phyloP scores from a whole-genome alignment of 2,329 filamentous ascomycete genomes.

The Hymenoscyphus occultus region DNA sequence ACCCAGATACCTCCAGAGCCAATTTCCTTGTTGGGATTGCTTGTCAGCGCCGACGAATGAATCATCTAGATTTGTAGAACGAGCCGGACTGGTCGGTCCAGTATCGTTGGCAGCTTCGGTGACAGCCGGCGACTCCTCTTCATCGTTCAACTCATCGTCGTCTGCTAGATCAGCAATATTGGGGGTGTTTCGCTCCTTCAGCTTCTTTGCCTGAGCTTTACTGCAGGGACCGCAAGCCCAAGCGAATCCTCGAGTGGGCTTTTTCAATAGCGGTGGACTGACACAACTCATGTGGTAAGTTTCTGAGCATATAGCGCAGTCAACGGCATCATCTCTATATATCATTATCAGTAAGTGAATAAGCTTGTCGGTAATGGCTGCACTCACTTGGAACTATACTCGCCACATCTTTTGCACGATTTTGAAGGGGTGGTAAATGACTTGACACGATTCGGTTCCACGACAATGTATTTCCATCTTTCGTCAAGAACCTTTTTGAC shows the following conservation, averaged over 20 bases:
- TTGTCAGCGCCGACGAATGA: conserved; percentile 62
- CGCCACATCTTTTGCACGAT: conserved; percentile 86
- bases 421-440: conserved; percentile 96
- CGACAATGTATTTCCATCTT: conserved; percentile 92
- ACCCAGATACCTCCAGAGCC: conserved; percentile 89
- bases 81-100: conserved; percentile 62
- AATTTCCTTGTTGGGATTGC: conserved; percentile 88
- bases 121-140: conserved; percentile 62
- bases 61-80: conserved; percentile 53
- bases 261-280: conserved; percentile 85
- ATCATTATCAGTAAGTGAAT: conserved; percentile 16
- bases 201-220: conserved; percentile 87
- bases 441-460: conserved; percentile 90
- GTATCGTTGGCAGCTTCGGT: conserved; percentile 52
- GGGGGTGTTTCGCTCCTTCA: conserved; percentile 86
- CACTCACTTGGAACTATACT: conserved; percentile 86
- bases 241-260: conserved; percentile 93
- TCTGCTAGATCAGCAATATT: conserved; percentile 63
- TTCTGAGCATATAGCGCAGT: conserved; percentile 90
- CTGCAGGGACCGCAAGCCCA: conserved; percentile 98
- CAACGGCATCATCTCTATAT: conserved; percentile 85
- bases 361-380: background rate
- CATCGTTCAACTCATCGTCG: conserved; percentile 64
- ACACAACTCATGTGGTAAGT: conserved; percentile 99
- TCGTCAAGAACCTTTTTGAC: conserved; percentile 96